These are phyloP conservation scores for Backusella tarrabulga DNA, from an alignment of 192 early-diverging fungal species.

Conservation along the genomic window DNA sequence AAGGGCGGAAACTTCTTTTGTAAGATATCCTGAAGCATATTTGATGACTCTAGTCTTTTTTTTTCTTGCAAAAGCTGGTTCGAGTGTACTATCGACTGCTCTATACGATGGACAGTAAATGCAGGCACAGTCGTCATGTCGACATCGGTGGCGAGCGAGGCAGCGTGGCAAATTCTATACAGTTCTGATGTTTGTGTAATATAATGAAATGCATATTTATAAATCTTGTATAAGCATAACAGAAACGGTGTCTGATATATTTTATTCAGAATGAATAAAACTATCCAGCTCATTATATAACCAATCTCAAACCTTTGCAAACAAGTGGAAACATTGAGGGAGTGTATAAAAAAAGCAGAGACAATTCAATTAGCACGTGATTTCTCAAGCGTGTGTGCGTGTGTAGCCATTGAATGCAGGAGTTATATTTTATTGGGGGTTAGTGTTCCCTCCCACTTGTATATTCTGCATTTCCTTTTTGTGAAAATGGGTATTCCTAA, in stretches of 20 bases:
- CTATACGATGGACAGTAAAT: constrained; percentile 10
- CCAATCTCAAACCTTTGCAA: neutral
- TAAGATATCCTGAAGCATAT: neutral
- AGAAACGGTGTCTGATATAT: constrained; percentile 50
- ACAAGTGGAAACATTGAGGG: neutral
- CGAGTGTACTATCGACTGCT: constrained; percentile 52
- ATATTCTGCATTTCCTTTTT: neutral
- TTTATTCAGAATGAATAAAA: constrained; percentile 45
- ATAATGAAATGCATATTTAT: constrained; percentile 51
- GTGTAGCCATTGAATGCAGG: neutral
- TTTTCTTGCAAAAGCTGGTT: constrained; percentile 34
- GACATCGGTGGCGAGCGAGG: neutral
- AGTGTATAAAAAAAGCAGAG: neutral
- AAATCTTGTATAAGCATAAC: constrained; percentile 49
- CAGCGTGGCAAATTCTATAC: constrained; percentile 46
- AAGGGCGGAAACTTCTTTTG: neutral
- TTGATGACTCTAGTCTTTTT: neutral
- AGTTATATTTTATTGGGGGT: neutral
- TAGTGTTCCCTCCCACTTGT: no score
- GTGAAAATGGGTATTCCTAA: neutral
- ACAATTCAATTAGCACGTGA: neutral
- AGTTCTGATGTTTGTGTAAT: constrained; percentile 63
- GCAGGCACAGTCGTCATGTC: neutral
- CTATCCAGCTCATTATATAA: constrained; percentile 38
- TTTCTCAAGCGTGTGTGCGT: neutral